Percentiles rank a stretch among this genome's conserved stretches.
phyloP scores from a whole-genome alignment of 768 basidiomycete species.

The Hericium rajendrae region DNA sequence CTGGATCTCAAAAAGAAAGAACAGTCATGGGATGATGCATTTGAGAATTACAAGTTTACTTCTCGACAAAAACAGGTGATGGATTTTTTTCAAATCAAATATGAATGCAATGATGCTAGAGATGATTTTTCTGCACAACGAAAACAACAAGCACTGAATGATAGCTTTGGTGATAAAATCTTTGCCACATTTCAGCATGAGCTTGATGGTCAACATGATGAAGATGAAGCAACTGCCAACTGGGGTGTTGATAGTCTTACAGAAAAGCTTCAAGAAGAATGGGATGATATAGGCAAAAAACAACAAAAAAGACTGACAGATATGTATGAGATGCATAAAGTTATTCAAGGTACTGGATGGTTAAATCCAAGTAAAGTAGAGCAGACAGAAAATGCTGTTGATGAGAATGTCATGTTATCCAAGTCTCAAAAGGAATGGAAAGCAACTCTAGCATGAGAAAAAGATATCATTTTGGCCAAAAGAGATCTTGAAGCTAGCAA shows the following conservation, averaged over 20 bases:
- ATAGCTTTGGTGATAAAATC: background rate
- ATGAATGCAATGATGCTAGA: conserved; percentile 27
- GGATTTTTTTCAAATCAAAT: conserved; percentile 24
- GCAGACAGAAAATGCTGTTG: background rate
- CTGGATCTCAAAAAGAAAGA: conserved; percentile 4
- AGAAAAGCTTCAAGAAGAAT: background rate
- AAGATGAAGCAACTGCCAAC: background rate
- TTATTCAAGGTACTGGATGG: background rate
- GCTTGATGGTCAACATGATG: background rate
- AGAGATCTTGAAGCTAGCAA: background rate
- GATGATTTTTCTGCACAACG: conserved; percentile 23
- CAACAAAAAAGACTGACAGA: background rate
- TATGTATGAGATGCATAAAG: background rate
- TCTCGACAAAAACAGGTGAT: conserved; percentile 13
- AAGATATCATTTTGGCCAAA: background rate
- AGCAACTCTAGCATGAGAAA: background rate
- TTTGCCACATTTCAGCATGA: background rate
- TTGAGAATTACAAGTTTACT: conserved; percentile 14
- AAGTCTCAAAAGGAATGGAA: background rate
- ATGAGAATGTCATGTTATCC: background rate
- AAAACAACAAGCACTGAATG: background rate
- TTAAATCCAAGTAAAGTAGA: background rate
- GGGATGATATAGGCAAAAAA: background rate
- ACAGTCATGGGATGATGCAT: conserved; percentile 18
- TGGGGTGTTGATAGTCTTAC: background rate